These are phyloP conservation scores for Penicillium expansum DNA, from an alignment of 2,329 filamentous ascomycete genomes.

Conservation along the genomic window DNA sequence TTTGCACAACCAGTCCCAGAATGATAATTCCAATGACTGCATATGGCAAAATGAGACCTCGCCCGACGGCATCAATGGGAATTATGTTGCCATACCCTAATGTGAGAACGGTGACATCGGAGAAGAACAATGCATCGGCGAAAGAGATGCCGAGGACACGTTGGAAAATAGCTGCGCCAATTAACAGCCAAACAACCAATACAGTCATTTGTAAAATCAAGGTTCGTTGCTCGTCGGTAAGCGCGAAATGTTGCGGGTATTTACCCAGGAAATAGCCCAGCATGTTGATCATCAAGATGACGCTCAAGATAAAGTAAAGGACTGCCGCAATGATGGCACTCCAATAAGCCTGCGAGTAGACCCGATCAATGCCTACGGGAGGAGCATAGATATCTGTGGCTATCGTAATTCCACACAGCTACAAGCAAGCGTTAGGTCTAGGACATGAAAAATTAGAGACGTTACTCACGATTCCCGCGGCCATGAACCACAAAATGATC, in stretches of 20 bases:
- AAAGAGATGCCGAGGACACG: slow-evolving; percentile 71
- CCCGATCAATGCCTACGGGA: slow-evolving; percentile 48
- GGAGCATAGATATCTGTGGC: slow-evolving; percentile 63
- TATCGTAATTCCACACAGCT: slow-evolving; percentile 65
- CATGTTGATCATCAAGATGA: slow-evolving; percentile 75
- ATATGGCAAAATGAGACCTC: slow-evolving; percentile 76
- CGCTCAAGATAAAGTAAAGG: slow-evolving; percentile 75
- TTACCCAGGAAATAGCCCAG: slow-evolving; percentile 71
- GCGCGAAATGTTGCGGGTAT: slow-evolving; percentile 73
- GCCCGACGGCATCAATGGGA: slow-evolving; percentile 55
- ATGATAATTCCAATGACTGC: slow-evolving; percentile 80
- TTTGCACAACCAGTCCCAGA: slow-evolving; percentile 77
- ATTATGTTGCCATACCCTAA: slow-evolving; percentile 63
- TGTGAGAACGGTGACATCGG: slow-evolving; percentile 65
- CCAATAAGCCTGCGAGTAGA: slow-evolving; percentile 80
- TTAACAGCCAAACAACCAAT: slow-evolving; percentile 75
- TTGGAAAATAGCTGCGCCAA: slow-evolving; percentile 74
- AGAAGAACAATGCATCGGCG: slow-evolving; percentile 76
- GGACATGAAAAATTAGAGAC: neutral
- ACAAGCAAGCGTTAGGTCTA: neutral
- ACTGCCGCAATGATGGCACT: slow-evolving; percentile 77
- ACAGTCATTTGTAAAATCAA: slow-evolving; percentile 87
- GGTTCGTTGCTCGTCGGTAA: slow-evolving; percentile 78
- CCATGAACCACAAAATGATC: slow-evolving; percentile 72
- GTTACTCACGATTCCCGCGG: slow-evolving; percentile 55